Percentiles rank a stretch among this genome's conserved stretches.
phyloP scores from a whole-genome alignment of 805 yeast species.

The Lipomyces mesembrius region DNA sequence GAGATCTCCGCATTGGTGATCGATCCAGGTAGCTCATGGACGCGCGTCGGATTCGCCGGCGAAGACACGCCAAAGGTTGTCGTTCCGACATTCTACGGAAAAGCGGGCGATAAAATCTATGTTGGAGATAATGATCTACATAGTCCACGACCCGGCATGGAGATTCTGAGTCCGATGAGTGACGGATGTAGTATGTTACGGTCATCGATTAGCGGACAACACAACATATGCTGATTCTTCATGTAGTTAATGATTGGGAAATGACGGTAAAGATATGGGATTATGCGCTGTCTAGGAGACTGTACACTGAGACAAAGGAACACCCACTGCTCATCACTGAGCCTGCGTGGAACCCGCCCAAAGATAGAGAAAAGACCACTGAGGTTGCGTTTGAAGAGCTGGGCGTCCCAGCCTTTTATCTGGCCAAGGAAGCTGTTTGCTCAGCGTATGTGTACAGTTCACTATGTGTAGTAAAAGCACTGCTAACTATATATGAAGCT shows the following conservation, averaged over 20 bases:
- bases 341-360: constrained; percentile 70
- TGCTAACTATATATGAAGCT: constrained; percentile 49
- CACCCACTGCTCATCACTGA: constrained; percentile 67
- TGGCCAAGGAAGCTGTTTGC: constrained; percentile 77
- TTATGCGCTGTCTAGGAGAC: constrained; percentile 58
- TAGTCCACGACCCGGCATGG: constrained; percentile 44
- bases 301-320: constrained; percentile 61
- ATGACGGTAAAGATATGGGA: constrained; percentile 69
- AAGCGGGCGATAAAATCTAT: constrained; percentile 39
- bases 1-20: constrained; percentile 90
- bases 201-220: not conserved
- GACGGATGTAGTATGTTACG: constrained; percentile 43
- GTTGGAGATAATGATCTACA: constrained; percentile 53
- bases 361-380: constrained; percentile 60
- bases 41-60: constrained; percentile 91
- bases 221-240: not conserved
- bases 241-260: constrained; percentile 59
- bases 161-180: constrained; percentile 44
- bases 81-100: constrained; percentile 71
- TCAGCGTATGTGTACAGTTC: constrained; percentile 45
- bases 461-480: not conserved
- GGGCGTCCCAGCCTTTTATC: constrained; percentile 74
- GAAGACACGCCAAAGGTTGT: constrained; percentile 82
- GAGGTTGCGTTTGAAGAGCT: constrained; percentile 77
- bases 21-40: constrained; percentile 85